Evolutionary conservation across 768 basidiomycete species (phyloP).

Genomic region (Albatrellus ellisii): DNA sequence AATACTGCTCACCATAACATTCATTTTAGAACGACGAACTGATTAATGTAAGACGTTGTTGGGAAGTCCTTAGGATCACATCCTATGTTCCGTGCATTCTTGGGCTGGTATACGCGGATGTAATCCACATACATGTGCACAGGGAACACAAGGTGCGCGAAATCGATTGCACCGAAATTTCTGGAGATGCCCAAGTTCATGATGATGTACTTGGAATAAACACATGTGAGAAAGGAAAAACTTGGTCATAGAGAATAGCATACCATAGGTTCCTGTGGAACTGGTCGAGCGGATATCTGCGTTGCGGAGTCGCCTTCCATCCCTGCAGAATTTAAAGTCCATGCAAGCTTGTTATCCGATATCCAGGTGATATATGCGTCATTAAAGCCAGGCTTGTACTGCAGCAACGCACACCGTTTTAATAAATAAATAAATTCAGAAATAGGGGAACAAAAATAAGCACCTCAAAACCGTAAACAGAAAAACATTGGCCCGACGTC

Average conservation of each 20-base stretch:
- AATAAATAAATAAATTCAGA: neutral
- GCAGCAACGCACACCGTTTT: neutral
- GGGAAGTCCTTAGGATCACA: conserved; percentile 66
- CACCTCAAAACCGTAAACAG: conserved; percentile 29
- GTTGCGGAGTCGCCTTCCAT: conserved; percentile 21
- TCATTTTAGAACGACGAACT: conserved; percentile 27
- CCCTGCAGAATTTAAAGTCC: conserved; percentile 26
- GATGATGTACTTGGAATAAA: conserved; percentile 31
- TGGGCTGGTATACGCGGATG: conserved; percentile 62
- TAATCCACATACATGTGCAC: conserved; percentile 69
- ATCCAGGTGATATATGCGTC: conserved; percentile 31
- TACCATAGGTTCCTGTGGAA: conserved; percentile 32
- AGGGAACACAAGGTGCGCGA: conserved; percentile 34
- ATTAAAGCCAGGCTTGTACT: conserved; percentile 23
- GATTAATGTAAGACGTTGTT: conserved; percentile 62
- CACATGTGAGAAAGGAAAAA: neutral
- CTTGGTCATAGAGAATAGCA: neutral
- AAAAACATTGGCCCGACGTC: conserved; percentile 21
- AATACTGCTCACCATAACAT: too few relatives aligned
- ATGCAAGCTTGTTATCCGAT: conserved; percentile 22
- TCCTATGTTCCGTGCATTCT: conserved; percentile 35
- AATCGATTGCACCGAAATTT: conserved; percentile 46
- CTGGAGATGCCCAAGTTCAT: conserved; percentile 46
- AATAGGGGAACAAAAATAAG: neutral
- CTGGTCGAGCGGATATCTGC: conserved; percentile 22